A percentile compares a stretch with the other conserved stretches of the same genome.
Evolutionary conservation across 202 grass and related monocot genomes (phyloP).

Genomic region (Panicum virgatum): DNA sequence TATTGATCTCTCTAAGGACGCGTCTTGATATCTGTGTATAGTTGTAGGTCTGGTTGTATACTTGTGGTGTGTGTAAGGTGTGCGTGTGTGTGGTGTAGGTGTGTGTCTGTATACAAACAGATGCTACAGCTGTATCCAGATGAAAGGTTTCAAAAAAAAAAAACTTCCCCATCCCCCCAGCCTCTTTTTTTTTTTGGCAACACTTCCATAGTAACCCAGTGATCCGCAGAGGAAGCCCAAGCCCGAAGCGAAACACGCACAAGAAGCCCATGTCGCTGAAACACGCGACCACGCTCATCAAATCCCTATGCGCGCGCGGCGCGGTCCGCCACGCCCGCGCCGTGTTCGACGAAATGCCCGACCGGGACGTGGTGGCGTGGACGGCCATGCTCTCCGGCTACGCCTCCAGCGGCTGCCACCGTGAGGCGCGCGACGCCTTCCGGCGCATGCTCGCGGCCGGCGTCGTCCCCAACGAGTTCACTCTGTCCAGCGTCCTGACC

Average conservation of each 20-base stretch:
- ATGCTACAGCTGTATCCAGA: too few species aligned
- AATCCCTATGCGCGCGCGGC: constrained; percentile 21
- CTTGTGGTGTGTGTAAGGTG: too few species aligned
- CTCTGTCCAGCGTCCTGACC: constrained; percentile 51
- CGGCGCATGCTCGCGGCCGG: constrained; percentile 35
- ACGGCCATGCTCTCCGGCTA: constrained; percentile 68
- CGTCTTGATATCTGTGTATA: too few species aligned
- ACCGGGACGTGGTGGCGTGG: constrained; percentile 57
- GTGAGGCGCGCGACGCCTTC: constrained; percentile 31
- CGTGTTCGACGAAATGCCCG: constrained; percentile 61
- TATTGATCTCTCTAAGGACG: too few species aligned
- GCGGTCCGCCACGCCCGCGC: constrained; percentile 25
- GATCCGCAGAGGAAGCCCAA: not conserved
- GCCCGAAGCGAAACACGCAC: not conserved
- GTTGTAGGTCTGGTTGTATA: too few species aligned
- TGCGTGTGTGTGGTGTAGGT: too few species aligned
- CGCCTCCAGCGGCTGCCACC: constrained; percentile 36
- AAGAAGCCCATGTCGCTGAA: constrained; percentile 21
- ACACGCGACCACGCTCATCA: constrained; percentile 46
- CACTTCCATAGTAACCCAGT: too few species aligned
- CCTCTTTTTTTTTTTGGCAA: too few species aligned
- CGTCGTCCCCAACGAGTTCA: constrained; percentile 50
- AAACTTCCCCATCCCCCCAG: too few species aligned
- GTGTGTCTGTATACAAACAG: too few species aligned
- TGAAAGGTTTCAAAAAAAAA: too few species aligned